Base-by-base conservation (phyloP, 495 filamentous ascomycete species). In the Hypomontagnella submonticulosa region DNA sequence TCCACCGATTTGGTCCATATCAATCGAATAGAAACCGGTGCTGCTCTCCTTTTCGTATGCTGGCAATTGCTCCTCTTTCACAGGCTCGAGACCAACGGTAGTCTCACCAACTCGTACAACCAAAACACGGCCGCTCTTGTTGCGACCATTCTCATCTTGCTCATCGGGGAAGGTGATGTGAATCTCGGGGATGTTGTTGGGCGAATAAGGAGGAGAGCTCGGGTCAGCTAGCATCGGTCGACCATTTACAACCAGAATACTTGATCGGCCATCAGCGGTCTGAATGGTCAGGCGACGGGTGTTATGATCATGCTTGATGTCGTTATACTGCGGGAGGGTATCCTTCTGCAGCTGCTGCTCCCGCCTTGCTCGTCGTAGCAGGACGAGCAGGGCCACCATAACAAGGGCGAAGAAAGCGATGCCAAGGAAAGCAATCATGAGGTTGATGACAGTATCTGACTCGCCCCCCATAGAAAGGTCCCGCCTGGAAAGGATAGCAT, bases 81-180 rank as follows among this genome's bases (percentile, higher is more conserved):
- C 84, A 11, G 96, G 95, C 77, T 96, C 93, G 58, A 99, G 81
- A 33, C 93, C 96, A 50, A 97, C 86, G 46, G 87, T 84, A 42
- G 91, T 84, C 44, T 98, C 96, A 59, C 93, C 93, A 63, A 99
- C 92, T 42, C 90, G 83, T 20, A 99, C 94, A 9, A 98, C 85
- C n/a, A 99, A 90, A 20, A 97, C 90, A 8, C 92, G 85, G 23
- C 93, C 93, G 47, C 89, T 93, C 79, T 89, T 91, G 60, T 85
- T 85, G 75, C 90, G 90, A 55, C 96, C 96, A 42, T 88, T 86
- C 66, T 97, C 90, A 69, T 93, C 94, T 51, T 90, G 86, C 83
- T 98, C 94, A 66, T 99, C 95, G 11, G 95, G 95, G 80, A 99
- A 97, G 0, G 95, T 99, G 72, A 99, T 97, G 75, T 93, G 92